Evolutionary conservation across 768 basidiomycete genomes (phyloP).

Genomic region (Kwoniella sp.): DNA sequence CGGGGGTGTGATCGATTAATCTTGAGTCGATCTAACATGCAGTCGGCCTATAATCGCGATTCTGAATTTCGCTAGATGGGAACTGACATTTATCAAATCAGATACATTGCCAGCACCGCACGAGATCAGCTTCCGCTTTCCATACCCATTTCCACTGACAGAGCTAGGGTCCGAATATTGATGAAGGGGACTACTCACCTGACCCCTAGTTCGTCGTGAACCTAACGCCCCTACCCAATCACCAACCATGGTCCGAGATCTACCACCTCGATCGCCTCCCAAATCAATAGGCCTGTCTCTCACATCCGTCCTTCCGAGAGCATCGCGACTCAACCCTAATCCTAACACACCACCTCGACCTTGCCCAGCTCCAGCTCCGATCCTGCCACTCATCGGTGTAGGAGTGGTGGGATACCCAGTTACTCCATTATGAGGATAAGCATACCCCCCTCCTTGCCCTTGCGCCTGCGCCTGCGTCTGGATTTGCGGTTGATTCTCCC

Average conservation of each 20-base stretch:
- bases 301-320: neutral
- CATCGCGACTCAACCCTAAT: constrained; percentile 1
- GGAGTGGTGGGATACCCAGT: neutral
- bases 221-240: constrained; percentile 17
- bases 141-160: too few species aligned
- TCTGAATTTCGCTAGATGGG: constrained; percentile 4
- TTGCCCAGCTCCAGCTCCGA: neutral
- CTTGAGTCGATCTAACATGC: constrained; percentile 12
- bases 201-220: neutral
- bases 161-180: too few species aligned
- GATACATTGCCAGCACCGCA: neutral
- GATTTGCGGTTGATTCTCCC: neutral
- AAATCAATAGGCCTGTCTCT: constrained; percentile 10
- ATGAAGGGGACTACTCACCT: constrained; percentile 10
- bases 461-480: too few species aligned
- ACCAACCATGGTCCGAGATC: constrained; percentile 8
- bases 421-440: neutral
- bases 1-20: neutral
- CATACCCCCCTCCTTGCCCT: neutral
- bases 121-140: too few species aligned
- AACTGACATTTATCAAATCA: constrained; percentile 1
- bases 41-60: constrained; percentile 4
- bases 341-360: neutral
- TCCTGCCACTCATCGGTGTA: neutral
- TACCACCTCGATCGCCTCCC: neutral